These are phyloP conservation scores for Cryptococcus sp. DNA, from an alignment of 1,284 basidiomycete species.

Conservation along the genomic window DNA sequence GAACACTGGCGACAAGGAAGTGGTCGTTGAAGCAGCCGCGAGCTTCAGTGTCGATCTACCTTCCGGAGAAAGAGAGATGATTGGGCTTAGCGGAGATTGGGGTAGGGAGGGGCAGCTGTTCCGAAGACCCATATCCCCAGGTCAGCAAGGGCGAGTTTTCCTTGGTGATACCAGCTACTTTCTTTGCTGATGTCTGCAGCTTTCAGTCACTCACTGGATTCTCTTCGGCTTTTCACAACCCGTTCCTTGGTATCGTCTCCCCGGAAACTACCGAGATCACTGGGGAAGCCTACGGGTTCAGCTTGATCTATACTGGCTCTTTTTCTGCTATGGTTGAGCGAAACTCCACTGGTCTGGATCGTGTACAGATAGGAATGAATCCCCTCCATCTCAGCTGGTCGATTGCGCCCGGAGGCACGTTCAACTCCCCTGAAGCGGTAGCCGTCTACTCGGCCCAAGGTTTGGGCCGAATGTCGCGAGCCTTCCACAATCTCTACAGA, in stretches of 20 bases:
- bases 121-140: slow-evolving; percentile 16
- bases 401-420: slow-evolving; percentile 18
- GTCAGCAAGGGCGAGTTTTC: slow-evolving; percentile 25
- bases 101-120: slow-evolving; percentile 17
- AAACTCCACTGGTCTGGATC: slow-evolving; percentile 10
- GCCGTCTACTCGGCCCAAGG: slow-evolving; percentile 18
- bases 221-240: slow-evolving; percentile 30
- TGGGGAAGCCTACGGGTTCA: slow-evolving; percentile 26
- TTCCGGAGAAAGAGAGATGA: slow-evolving; percentile 3
- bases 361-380: slow-evolving; percentile 26
- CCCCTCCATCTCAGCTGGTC: slow-evolving; percentile 26
- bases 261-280: slow-evolving; percentile 19
- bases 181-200: too few species aligned
- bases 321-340: slow-evolving; percentile 22
- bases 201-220: slow-evolving; percentile 25
- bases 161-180: too few species aligned
- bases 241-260: slow-evolving; percentile 24
- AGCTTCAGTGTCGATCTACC: slow-evolving; percentile 27
- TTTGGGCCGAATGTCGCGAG: slow-evolving; percentile 9
- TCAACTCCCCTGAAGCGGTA: slow-evolving; percentile 32
- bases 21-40: slow-evolving; percentile 20
- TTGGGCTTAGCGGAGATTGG: slow-evolving; percentile 28
- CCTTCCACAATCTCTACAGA: slow-evolving; percentile 24
- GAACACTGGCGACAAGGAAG: slow-evolving; percentile 12
- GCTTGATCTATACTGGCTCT: slow-evolving; percentile 29